phyloP scores from a whole-genome alignment of 495 filamentous ascomycete genomes.

The Glarea lozoyensis region DNA sequence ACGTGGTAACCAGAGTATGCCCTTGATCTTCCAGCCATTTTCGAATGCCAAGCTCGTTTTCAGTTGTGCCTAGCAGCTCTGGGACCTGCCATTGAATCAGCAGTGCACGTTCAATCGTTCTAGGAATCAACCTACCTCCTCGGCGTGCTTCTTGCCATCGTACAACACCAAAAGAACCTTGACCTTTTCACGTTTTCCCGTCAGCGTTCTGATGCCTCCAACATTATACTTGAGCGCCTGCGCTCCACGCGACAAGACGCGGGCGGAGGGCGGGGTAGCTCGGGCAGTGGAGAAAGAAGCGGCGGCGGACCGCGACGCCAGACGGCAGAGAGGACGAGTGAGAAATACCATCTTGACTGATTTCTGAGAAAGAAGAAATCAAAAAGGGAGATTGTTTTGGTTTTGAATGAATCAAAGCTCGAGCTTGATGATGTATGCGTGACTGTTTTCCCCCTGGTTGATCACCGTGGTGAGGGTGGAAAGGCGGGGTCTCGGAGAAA shows the following conservation, averaged over 20 bases:
- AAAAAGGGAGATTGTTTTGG: too few species aligned
- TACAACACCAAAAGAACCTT: slow-evolving; percentile 49
- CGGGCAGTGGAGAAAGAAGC: slow-evolving; percentile 2
- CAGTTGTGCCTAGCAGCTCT: slow-evolving; percentile 78
- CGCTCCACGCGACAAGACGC: slow-evolving; percentile 21
- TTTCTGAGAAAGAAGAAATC: too few species aligned
- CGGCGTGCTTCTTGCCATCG: slow-evolving; percentile 32
- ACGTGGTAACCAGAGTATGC: slow-evolving; percentile 93
- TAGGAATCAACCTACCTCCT: slow-evolving; percentile 14
- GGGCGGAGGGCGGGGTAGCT: not conserved
- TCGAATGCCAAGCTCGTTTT: slow-evolving; percentile 94
- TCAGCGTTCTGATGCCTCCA: slow-evolving; percentile 23
- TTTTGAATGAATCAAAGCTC: too few species aligned
- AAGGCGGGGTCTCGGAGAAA: too few species aligned
- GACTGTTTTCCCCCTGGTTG: too few species aligned
- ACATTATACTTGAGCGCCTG: slow-evolving; percentile 20
- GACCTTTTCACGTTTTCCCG: slow-evolving; percentile 24
- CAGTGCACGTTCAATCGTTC: slow-evolving; percentile 4
- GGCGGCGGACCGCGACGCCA: slow-evolving; percentile 19
- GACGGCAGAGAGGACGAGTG: slow-evolving; percentile 29
- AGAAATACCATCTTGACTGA: slow-evolving; percentile 46
- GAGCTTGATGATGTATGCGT: too few species aligned
- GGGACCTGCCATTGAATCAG: slow-evolving; percentile 26
- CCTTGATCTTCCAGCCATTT: slow-evolving; percentile 95
- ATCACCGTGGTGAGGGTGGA: too few species aligned